Percentiles rank a stretch among this genome's conserved stretches.
These are phyloP conservation scores for Ammopiptanthus mongolicus DNA, from an alignment of 306 rosid species.

Conservation along the genomic window DNA sequence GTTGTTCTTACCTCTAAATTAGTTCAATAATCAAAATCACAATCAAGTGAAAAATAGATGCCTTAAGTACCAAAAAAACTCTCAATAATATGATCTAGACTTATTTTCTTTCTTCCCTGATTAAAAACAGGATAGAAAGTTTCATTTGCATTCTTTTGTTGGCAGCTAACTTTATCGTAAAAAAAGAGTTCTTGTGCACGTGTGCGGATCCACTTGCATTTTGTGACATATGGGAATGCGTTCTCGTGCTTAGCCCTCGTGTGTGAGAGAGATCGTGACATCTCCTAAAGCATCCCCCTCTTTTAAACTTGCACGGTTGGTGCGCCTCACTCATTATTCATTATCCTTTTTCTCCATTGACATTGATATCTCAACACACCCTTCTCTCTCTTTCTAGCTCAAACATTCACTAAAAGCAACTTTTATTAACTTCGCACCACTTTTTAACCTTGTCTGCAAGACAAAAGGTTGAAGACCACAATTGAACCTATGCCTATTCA, in stretches of 20 bases:
- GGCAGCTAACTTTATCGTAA: not conserved
- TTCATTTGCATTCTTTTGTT: not conserved
- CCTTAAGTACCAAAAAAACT: not conserved
- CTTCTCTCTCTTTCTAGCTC: not conserved
- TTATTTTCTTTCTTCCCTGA: not conserved
- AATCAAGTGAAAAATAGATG: not conserved
- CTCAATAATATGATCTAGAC: not conserved
- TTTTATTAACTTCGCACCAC: not conserved
- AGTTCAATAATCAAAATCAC: not conserved
- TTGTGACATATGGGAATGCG: constrained; percentile 34
- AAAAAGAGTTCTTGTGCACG: constrained; percentile 43
- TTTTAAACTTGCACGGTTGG: constrained; percentile 62
- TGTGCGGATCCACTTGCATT: constrained; percentile 48
- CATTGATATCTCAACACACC: constrained; percentile 34
- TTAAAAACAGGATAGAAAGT: not conserved
- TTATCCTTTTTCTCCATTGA: constrained; percentile 22
- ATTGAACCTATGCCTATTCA: constrained; percentile 22
- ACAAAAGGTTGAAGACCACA: not conserved
- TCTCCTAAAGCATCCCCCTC: constrained; percentile 15
- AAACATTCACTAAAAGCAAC: constrained; percentile 12
- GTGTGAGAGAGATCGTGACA: constrained; percentile 51
- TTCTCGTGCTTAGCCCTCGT: constrained; percentile 51
- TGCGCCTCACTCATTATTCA: constrained; percentile 30
- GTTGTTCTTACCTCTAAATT: not conserved
- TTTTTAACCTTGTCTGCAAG: constrained; percentile 24